Percentiles rank a stretch among this genome's conserved stretches.
Conservation (phyloP, 176 grass and related monocot species). For the Bothriochloa decipiens region DNA sequence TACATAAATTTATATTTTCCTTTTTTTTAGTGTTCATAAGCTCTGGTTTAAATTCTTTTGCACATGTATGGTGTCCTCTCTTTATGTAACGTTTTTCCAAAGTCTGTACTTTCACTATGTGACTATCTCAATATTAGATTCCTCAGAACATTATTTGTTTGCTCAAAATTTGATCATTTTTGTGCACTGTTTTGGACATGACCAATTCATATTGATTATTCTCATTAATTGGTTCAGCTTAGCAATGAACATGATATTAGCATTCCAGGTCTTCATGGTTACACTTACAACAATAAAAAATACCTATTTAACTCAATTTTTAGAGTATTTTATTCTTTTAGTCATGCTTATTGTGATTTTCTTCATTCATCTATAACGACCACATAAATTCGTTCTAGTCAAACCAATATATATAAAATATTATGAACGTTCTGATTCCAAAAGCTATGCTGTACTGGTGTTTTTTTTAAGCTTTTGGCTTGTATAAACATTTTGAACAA, state of each 20-base stretch:
- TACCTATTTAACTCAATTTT: neutral
- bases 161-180: neutral
- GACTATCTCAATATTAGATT: too few relatives aligned
- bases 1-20: neutral
- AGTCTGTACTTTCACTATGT: neutral
- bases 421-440: neutral
- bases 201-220: neutral
- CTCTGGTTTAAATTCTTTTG: neutral
- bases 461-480: neutral
- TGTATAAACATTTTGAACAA: conserved; percentile 3
- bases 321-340: neutral
- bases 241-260: neutral
- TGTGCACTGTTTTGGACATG: neutral
- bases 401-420: conserved; percentile 3
- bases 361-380: neutral
- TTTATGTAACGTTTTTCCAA: neutral
- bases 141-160: neutral
- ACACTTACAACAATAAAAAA: neutral
- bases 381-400: neutral
- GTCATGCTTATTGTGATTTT: neutral
- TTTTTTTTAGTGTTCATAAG: neutral
- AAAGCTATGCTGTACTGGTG: neutral
- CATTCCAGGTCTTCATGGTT: neutral
- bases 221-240: neutral
- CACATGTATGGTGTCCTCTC: neutral